Evolutionary conservation across 768 basidiomycete species (phyloP), one percentile per base, ranked within the genome.

Genomic region (Lactarius hatsudake): DNA sequence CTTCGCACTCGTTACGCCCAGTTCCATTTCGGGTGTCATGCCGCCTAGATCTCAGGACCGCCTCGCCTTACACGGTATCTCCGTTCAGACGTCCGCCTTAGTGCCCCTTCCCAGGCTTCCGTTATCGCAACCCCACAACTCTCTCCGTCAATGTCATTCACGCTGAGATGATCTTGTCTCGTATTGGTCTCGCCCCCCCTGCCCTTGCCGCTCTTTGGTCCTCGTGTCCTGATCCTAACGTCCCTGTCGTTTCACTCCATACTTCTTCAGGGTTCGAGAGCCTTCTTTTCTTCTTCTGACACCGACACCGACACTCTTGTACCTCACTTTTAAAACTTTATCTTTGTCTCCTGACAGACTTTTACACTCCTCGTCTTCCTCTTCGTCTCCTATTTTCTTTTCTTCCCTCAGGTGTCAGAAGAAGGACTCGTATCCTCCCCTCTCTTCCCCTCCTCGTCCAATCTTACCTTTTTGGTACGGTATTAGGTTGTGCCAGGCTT

Each of bases 91-190:
- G 40, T 30, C 61, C 51, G 28, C 17, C 32, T 59, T 58, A 34
- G 65, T 34, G 48, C 61, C 60, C 59, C 60, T 58, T 58, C 55
- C 55, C 55, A 20, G 17, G 55, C 36, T 67, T 60, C 62, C 66
- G 66, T 67, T 64, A 67, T 64, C 66, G 51, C 40, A 6, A 64
- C 66, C 66, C 66, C 58, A 42, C 62, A 40, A 48, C 36, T 38
- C 43, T 43, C 45, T 38, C 65, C 42, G 34, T 45, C 48, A 38
- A 40, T 60, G 12, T 17, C 60, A 45, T 51, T 34, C n/a, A 13
- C 38, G 5, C 38, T 2, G 7, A 34, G 30, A 6, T 55, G 53
- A 61, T 61, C 15, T 56, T 45, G 53, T 53, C 56, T 63, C 48
- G 23, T 51, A 51, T 51, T 51, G 48, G 48, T 51, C 48, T 51